These are phyloP conservation scores for Phellinidium pouzarii DNA, from an alignment of 1,284 basidiomycete species.

Conservation along the genomic window DNA sequence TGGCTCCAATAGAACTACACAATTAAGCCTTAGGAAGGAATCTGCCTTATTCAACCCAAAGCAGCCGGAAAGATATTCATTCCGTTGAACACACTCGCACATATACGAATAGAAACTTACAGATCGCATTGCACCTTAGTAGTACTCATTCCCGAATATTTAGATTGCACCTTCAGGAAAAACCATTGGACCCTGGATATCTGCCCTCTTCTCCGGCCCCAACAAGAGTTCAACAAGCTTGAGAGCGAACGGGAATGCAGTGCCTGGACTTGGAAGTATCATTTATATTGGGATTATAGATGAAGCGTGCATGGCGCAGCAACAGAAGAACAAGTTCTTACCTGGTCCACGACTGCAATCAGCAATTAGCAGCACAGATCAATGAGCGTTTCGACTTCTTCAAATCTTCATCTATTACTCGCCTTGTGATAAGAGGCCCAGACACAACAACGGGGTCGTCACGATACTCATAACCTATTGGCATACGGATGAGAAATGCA, in stretches of 20 bases:
- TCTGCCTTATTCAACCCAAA: too few species aligned
- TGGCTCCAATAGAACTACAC: not conserved
- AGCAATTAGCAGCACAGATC: not conserved
- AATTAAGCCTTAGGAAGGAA: too few species aligned
- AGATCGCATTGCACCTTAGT: not conserved
- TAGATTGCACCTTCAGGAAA: constrained; percentile 50
- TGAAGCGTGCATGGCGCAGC: too few species aligned
- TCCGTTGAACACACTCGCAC: too few species aligned
- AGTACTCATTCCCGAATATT: not conserved
- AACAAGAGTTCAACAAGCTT: constrained; percentile 63
- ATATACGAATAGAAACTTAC: not conserved
- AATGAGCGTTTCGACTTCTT: not conserved
- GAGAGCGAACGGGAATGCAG: constrained; percentile 71
- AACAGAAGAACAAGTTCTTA: too few species aligned
- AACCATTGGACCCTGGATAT: constrained; percentile 71
- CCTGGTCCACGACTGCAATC: constrained; percentile 68
- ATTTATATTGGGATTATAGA: too few species aligned
- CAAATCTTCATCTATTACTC: constrained; percentile 14
- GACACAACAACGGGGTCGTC: constrained; percentile 77
- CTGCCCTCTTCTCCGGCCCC: constrained; percentile 58
- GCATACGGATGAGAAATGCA: not conserved
- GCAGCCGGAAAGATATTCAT: too few species aligned
- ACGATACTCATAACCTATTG: constrained; percentile 72
- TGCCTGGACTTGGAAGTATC: constrained; percentile 45
- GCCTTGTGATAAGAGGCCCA: constrained; percentile 74